Base-by-base conservation (phyloP, 1,284 basidiomycete genomes). In the Tausonia pullulans region DNA sequence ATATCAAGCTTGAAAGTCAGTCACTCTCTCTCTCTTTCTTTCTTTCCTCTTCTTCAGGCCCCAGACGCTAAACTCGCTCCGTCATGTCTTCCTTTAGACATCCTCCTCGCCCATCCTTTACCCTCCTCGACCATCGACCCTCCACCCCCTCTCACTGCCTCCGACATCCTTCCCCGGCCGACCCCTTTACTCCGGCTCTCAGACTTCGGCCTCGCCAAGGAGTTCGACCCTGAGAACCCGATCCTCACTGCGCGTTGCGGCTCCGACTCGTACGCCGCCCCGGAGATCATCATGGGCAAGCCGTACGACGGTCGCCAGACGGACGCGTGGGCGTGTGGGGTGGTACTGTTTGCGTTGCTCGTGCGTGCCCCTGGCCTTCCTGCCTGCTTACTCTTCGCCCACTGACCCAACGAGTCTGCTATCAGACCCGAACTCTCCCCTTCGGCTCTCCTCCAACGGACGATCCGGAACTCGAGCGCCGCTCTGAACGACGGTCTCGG, bases 1-100 rank as follows among this genome's bases (percentile, higher is more conserved):
- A 96, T 77, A 86, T 96, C 77, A 96, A 96, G 78, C 83, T 96
- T 16, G 92, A 96, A 76, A 96, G 90, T 92, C 71, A 72, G 88
- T 82, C 2, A 58, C 56, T 62, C 11, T n/a, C 48, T 58, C 39
- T 60, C 41, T 9, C 27, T 44, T 13, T 27, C 56, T 57, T 14
- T 43, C 64, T 51, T 10, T 54, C 52, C 8, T 10, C 48, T 46
- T 4, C 84, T 83, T 86, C 71, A 82, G 86, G 67, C 77, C 87
- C 45, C 77, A 0, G 4, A 27, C 27, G 3, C 5, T 27, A 48
- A 59, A 43, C 52, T 43, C 3, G n/a, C 9, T 13, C 13, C 41
- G 50, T 39, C 16, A 48, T 61, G 39, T 68, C 51, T 61, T 11
- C 45, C 64, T 44, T 13, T 54, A 85, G 84, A 87, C 71, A 83